phyloP scores from a whole-genome alignment of 805 yeast genomes.

The Clavispora asparagi region DNA sequence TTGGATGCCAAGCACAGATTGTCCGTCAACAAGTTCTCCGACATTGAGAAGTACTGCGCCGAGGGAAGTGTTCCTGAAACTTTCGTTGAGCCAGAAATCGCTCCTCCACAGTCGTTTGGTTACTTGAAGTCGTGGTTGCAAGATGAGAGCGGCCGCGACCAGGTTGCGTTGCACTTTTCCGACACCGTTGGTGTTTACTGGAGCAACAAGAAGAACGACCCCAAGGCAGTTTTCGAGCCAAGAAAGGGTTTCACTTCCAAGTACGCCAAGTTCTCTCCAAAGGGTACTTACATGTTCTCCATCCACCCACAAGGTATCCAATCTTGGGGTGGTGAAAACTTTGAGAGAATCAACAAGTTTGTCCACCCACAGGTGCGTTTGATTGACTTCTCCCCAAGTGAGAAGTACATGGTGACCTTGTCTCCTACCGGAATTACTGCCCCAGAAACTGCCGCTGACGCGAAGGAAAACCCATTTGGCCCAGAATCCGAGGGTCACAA shows the following conservation, averaged over 20 bases:
- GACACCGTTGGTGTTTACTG: conserved; percentile 83
- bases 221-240: conserved; percentile 74
- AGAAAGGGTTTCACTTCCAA: conserved; percentile 84
- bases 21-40: conserved; percentile 74
- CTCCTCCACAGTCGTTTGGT: conserved; percentile 70
- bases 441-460: conserved; percentile 58
- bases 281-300: conserved; percentile 83
- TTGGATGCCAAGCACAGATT: conserved; percentile 91
- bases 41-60: conserved; percentile 72
- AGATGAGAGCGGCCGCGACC: conserved; percentile 87
- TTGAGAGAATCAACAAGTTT: conserved; percentile 69
- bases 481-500: conserved; percentile 89
- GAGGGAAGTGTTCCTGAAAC: conserved; percentile 57
- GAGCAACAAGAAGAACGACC: conserved; percentile 69
- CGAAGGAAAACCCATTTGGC: conserved; percentile 73
- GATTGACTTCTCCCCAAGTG: conserved; percentile 89
- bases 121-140: conserved; percentile 88
- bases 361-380: conserved; percentile 86
- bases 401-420: conserved; percentile 82
- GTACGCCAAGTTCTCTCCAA: conserved; percentile 86
- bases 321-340: conserved; percentile 89
- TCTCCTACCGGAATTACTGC: conserved; percentile 77
- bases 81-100: conserved; percentile 66
- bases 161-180: conserved; percentile 71
- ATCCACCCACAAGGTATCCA: conserved; percentile 93